Evolutionary conservation across 768 basidiomycete species (phyloP), one percentile per base, ranked within the genome.

Genomic region (Scleroderma citrinum): DNA sequence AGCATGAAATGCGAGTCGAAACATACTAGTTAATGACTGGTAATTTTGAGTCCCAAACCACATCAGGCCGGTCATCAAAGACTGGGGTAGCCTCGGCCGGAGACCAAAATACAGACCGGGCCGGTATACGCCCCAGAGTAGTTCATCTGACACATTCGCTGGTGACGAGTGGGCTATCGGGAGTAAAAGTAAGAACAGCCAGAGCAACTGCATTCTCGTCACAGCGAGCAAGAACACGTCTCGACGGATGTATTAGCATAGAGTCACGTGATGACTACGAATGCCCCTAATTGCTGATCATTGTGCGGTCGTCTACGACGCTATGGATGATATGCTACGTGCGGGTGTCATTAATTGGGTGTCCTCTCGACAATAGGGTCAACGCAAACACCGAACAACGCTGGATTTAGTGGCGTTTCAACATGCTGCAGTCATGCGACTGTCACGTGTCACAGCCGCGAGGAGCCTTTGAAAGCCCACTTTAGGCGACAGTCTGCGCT

Each of bases 91-190:
- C 38, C 85, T 77, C 12, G 94, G 90, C 43, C 90, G 73, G 39
- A 96, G 73, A 17, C 94, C 94, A 67, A 96, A 95, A 70, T 98
- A 98, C n/a, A 96, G 76, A 59, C 92, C 90, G 0, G 94, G 91
- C 36, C 94, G 74, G 67, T 92, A 96, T 0, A 87, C 73, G 1
- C 92, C 91, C 83, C 83, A 85, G 36, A 78, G 54, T 7, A 83
- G 60, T 2, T 74, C 68, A 21, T 68, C 69, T 5, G 76, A 65
- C 40, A 40, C 55, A 52, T 77, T 73, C 17, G 53, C 50, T 26
- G 59, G 47, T 29, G 51, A 30, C 16, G 66, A 60, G 35, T 47
- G 52, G 44, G 44, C 49, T 23, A 41, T 39, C 23, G 66, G 54
- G 1, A 64, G 31, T n/a, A 54, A 48, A 34, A 60, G 46, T 31